phyloP scores from a whole-genome alignment of 345 rosid species.

The Populus tremula region DNA sequence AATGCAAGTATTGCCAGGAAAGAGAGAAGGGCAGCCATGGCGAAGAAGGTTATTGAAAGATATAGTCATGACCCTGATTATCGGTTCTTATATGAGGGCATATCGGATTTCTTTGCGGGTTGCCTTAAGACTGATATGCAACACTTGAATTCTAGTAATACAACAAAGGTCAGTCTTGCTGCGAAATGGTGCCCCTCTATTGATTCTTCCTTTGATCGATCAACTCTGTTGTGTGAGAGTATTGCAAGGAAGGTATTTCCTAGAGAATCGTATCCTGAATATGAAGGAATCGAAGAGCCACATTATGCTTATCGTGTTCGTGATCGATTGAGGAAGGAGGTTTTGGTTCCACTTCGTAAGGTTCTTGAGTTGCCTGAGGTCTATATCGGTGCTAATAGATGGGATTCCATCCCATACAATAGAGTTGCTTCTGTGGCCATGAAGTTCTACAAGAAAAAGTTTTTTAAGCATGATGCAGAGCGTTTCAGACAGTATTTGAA shows the following conservation, averaged over 20 bases:
- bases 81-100: constrained; percentile 45
- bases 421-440: constrained; percentile 66
- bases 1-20: constrained; percentile 41
- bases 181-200: constrained; percentile 75
- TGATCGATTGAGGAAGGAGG: constrained; percentile 26
- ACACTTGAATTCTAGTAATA: constrained; percentile 25
- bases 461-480: constrained; percentile 44
- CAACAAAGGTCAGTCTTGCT: constrained; percentile 47
- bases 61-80: constrained; percentile 47
- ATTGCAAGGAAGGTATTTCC: constrained; percentile 52
- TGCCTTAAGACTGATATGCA: constrained; percentile 32
- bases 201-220: constrained; percentile 50
- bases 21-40: constrained; percentile 37
- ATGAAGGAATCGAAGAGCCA: constrained; percentile 56
- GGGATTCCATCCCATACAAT: constrained; percentile 52
- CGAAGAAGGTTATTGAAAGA: constrained; percentile 34
- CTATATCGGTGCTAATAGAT: constrained; percentile 48
- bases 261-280: constrained; percentile 39
- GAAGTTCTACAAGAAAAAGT: constrained; percentile 56
- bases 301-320: constrained; percentile 50
- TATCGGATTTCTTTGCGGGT: constrained; percentile 49
- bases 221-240: constrained; percentile 52
- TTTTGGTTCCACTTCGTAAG: constrained; percentile 50
- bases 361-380: constrained; percentile 60
- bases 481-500: constrained; percentile 43